Conservation (phyloP, 2,329 filamentous ascomycete genomes). For the Blumeria hordei region DNA sequence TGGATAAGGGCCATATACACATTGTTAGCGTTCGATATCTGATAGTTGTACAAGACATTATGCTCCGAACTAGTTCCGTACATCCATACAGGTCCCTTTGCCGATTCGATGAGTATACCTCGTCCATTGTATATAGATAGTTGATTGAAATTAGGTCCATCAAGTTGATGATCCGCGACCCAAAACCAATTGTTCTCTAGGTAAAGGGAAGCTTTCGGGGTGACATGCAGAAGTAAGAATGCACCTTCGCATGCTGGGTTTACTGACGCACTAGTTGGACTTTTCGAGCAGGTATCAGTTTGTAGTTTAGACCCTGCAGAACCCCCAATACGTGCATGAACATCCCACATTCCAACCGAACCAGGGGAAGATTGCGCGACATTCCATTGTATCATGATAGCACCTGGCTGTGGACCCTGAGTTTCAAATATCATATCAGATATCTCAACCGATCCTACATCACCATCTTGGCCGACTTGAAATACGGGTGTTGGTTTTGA, state of each 20-base stretch:
- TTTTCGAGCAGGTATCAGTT: slow-evolving; percentile 57
- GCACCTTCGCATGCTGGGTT: slow-evolving; percentile 48
- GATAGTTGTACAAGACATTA: slow-evolving; percentile 57
- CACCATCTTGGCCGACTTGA: slow-evolving; percentile 56
- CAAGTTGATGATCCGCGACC: slow-evolving; percentile 78
- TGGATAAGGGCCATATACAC: slow-evolving; percentile 70
- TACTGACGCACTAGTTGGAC: slow-evolving; percentile 32
- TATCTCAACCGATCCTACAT: slow-evolving; percentile 64
- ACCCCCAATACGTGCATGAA: slow-evolving; percentile 85
- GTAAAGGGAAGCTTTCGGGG: slow-evolving; percentile 40
- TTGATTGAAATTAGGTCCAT: slow-evolving; percentile 47
- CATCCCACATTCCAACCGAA: slow-evolving; percentile 69
- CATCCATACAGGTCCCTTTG: slow-evolving; percentile 52
- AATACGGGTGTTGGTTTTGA: slow-evolving; percentile 62
- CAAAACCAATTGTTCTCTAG: slow-evolving; percentile 81
- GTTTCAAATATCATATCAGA: slow-evolving; percentile 72
- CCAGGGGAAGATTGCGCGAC: slow-evolving; percentile 42
- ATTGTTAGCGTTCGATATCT: slow-evolving; percentile 51
- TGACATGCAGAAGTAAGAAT: slow-evolving; percentile 45
- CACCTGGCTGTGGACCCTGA: slow-evolving; percentile 54
- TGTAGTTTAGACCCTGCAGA: slow-evolving; percentile 58
- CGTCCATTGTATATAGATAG: slow-evolving; percentile 77
- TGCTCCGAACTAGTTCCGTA: slow-evolving; percentile 53
- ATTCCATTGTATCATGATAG: slow-evolving; percentile 84
- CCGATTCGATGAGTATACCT: slow-evolving; percentile 42